A percentile compares a stretch with the other conserved stretches of the same genome.
phyloP scores from a whole-genome alignment of 1,284 basidiomycete genomes.

The Marasmius oreades region DNA sequence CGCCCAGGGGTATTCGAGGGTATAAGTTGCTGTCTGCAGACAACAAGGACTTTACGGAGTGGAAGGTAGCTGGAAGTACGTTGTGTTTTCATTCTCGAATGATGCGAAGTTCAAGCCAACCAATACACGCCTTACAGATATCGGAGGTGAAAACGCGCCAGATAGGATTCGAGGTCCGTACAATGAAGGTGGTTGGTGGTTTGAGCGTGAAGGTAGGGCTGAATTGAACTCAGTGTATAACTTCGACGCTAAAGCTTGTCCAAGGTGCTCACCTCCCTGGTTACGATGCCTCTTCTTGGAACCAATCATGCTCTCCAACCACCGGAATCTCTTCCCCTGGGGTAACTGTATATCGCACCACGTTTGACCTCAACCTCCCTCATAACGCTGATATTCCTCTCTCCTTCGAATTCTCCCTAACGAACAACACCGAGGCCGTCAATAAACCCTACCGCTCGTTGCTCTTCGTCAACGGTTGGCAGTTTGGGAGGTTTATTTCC shows the following conservation, averaged over 20 bases:
- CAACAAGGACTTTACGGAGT: slow-evolving; percentile 35
- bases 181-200: slow-evolving; percentile 51
- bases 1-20: slow-evolving; percentile 45
- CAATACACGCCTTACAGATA: slow-evolving; percentile 17
- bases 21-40: slow-evolving; percentile 32
- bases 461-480: slow-evolving; percentile 42
- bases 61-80: slow-evolving; percentile 49
- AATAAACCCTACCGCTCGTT: slow-evolving; percentile 31
- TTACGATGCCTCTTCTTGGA: slow-evolving; percentile 32
- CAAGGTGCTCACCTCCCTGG: slow-evolving; percentile 42
- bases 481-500: slow-evolving; percentile 35
- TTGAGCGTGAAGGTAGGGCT: slow-evolving; percentile 45
- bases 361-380: slow-evolving; percentile 39
- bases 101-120: not conserved
- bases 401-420: slow-evolving; percentile 38
- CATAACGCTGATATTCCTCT: slow-evolving; percentile 35
- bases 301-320: slow-evolving; percentile 31
- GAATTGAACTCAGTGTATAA: no score
- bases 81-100: slow-evolving; percentile 11
- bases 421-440: slow-evolving; percentile 19
- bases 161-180: slow-evolving; percentile 39
- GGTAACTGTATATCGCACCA: slow-evolving; percentile 40
- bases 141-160: slow-evolving; percentile 32
- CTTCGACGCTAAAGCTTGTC: no score
- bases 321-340: slow-evolving; percentile 33